A percentile compares a stretch with the other conserved stretches of the same genome.
Evolutionary conservation across 176 grass and related monocot genomes (phyloP).

Genomic region (Bromus sterilis): DNA sequence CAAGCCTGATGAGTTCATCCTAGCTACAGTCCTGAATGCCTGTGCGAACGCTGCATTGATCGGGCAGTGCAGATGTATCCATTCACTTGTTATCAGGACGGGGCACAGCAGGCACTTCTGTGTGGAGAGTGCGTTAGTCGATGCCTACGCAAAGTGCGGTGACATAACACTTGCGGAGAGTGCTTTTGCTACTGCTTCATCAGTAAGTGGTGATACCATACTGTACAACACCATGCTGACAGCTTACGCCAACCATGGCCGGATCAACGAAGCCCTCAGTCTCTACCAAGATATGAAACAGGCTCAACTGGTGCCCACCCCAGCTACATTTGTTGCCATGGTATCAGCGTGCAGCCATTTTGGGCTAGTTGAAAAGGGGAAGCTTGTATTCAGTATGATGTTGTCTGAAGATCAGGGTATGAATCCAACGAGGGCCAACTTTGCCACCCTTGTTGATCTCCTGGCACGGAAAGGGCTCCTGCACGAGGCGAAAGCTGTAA

Average conservation of each 20-base stretch:
- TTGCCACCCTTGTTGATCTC: conserved; percentile 44
- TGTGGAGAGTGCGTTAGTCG: conserved; percentile 39
- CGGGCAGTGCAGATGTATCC: conserved; percentile 32
- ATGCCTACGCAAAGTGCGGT: conserved; percentile 60
- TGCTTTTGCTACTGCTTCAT: conserved; percentile 19
- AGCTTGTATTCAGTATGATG: conserved; percentile 28
- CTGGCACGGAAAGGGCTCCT: conserved; percentile 47
- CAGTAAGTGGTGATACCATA: conserved; percentile 17
- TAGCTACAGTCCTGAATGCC: conserved; percentile 34
- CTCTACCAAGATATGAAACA: conserved; percentile 33
- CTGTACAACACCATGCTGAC: conserved; percentile 60
- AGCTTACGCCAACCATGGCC: conserved; percentile 55
- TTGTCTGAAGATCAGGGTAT: conserved; percentile 22
- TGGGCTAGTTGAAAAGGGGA: conserved; percentile 46
- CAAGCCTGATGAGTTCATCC: conserved; percentile 47
- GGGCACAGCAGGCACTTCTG: conserved; percentile 32
- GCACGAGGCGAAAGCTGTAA: conserved; percentile 23
- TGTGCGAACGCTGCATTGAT: conserved; percentile 42
- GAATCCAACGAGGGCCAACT: conserved; percentile 31
- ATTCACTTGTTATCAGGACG: conserved; percentile 37
- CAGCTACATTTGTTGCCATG: conserved; percentile 47
- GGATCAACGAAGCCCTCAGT: conserved; percentile 19
- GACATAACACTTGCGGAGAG: conserved; percentile 28
- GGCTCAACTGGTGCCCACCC: conserved; percentile 34
- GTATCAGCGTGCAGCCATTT: conserved; percentile 48